A percentile compares a stretch with the other conserved stretches of the same genome.
These are phyloP conservation scores for Sideroxylon spinosum DNA, from an alignment of 179 eudicot genomes.

Conservation along the genomic window DNA sequence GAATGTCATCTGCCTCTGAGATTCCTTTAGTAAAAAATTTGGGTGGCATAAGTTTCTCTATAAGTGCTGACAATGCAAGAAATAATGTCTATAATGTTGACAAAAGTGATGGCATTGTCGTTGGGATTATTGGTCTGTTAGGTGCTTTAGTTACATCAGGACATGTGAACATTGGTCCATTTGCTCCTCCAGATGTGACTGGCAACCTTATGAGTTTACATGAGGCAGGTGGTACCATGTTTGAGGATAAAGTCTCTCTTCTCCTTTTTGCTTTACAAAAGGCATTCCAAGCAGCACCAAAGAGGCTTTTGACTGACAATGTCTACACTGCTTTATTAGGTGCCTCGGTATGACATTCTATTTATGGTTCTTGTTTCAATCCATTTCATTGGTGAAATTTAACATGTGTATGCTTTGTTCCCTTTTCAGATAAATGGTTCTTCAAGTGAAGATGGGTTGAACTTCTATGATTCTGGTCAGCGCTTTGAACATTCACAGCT, in stretches of 20 bases:
- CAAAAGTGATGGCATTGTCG: constrained; percentile 74
- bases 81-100: constrained; percentile 91
- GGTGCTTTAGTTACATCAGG: constrained; percentile 80
- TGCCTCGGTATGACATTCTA: constrained; percentile 69
- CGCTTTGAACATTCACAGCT: constrained; percentile 89
- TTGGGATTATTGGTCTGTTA: constrained; percentile 74
- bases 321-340: constrained; percentile 79
- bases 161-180: constrained; percentile 60
- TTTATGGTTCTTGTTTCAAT: neutral
- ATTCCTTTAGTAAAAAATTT: constrained; percentile 57
- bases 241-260: constrained; percentile 90
- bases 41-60: constrained; percentile 85
- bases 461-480: constrained; percentile 90
- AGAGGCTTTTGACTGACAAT: constrained; percentile 85
- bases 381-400: too few species aligned
- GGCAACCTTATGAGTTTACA: constrained; percentile 50
- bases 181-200: constrained; percentile 46
- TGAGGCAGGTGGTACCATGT: constrained; percentile 93
- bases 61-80: constrained; percentile 94
- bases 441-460: constrained; percentile 80
- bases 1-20: constrained; percentile 62
- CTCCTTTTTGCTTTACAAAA: constrained; percentile 87
- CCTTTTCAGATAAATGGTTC: constrained; percentile 75
- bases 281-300: constrained; percentile 97
- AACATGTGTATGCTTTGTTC: neutral